Percentiles rank a stretch among this genome's conserved stretches.
These are phyloP conservation scores for Penicillium paneum DNA, from an alignment of 2,329 filamentous ascomycete species.

Conservation along the genomic window DNA sequence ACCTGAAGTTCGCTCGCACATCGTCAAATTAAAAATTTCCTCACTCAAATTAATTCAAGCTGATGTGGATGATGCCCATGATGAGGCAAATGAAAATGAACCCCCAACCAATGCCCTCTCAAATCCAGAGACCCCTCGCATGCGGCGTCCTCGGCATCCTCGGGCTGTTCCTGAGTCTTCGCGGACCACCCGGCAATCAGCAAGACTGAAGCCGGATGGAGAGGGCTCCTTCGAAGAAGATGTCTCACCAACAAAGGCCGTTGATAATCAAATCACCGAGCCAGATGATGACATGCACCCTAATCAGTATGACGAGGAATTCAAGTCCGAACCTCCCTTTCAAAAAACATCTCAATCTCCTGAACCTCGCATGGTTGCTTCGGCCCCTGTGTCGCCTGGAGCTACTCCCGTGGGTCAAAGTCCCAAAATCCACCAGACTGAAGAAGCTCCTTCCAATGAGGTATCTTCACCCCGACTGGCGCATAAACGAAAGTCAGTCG, in stretches of 20 bases:
- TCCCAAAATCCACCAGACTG: background rate
- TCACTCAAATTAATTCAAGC: conserved; percentile 4
- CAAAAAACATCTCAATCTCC: conserved; percentile 16
- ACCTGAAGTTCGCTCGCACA: conserved; percentile 13
- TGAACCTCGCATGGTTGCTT: conserved; percentile 9
- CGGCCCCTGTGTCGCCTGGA: conserved; percentile 13
- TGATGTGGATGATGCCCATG: background rate
- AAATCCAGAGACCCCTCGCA: conserved; percentile 31
- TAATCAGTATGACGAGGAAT: conserved; percentile 12
- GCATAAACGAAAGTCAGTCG: conserved; percentile 29
- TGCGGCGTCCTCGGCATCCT: conserved; percentile 33
- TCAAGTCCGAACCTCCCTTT: conserved; percentile 11
- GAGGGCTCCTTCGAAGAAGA: conserved; percentile 21
- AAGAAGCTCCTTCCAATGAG: background rate
- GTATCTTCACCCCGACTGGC: conserved; percentile 15
- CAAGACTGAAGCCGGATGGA: conserved; percentile 29
- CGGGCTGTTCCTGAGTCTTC: conserved; percentile 32
- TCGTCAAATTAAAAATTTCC: conserved; percentile 16
- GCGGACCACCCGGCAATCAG: conserved; percentile 35
- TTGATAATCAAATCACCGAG: conserved; percentile 8
- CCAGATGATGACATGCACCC: conserved; percentile 10
- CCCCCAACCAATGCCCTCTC: background rate
- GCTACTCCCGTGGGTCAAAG: background rate
- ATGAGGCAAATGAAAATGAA: conserved; percentile 12
- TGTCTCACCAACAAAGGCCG: conserved; percentile 8